phyloP scores from a whole-genome alignment of 768 basidiomycete genomes.

The Suillus variegatus region DNA sequence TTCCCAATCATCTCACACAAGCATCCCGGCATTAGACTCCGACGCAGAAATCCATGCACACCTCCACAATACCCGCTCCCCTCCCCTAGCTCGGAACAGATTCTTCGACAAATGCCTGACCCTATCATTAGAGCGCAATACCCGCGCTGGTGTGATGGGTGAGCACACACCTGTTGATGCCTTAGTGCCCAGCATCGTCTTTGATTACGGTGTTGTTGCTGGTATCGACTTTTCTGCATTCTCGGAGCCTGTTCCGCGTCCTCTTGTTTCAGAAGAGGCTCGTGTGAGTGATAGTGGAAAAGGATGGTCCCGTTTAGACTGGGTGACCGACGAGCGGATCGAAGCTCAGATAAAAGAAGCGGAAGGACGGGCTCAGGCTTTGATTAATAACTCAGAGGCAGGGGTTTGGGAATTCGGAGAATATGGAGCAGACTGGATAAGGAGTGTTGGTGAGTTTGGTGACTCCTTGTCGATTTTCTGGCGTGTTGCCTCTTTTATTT shows the following conservation, averaged over 20 bases:
- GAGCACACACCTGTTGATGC: constrained; percentile 94
- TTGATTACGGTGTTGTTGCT: constrained; percentile 78
- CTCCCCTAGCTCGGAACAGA: constrained; percentile 69
- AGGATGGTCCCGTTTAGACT: constrained; percentile 68
- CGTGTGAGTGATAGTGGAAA: constrained; percentile 10
- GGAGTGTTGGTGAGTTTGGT: constrained; percentile 55
- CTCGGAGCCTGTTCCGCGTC: constrained; percentile 13
- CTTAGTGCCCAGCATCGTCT: constrained; percentile 82
- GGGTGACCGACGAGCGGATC: constrained; percentile 67
- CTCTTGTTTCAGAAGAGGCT: background rate
- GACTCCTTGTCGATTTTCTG: background rate
- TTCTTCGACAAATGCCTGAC: constrained; percentile 91
- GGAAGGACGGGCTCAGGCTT: constrained; percentile 49
- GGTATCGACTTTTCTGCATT: constrained; percentile 58
- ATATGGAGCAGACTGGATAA: constrained; percentile 90
- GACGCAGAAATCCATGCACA: constrained; percentile 62
- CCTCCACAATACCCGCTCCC: constrained; percentile 70
- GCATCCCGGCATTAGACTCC: constrained; percentile 20
- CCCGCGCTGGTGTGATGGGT: constrained; percentile 82
- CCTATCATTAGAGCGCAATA: constrained; percentile 81
- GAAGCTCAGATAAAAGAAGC: constrained; percentile 59
- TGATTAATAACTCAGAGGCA: constrained; percentile 81
- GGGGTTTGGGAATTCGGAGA: constrained; percentile 80
- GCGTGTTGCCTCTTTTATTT: background rate
- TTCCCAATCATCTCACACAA: constrained; percentile 14